A percentile compares a stretch with the other conserved stretches of the same genome.
These are phyloP conservation scores for Hanseniaspora jakobsenii DNA, from an alignment of 805 yeast genomes.

Conservation along the genomic window DNA sequence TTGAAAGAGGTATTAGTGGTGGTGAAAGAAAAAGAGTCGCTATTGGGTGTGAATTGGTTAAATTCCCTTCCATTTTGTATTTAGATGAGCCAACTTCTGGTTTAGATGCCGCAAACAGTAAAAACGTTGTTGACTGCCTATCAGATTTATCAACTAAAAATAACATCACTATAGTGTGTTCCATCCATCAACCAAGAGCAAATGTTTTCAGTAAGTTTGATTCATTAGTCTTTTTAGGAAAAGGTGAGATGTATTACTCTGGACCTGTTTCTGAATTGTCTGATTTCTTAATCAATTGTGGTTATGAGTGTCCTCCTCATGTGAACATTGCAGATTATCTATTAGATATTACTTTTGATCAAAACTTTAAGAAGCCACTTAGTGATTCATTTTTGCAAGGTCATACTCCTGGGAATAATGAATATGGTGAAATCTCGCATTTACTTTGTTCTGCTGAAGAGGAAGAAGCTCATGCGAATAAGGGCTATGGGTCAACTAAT, in stretches of 20 bases:
- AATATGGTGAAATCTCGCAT: constrained; percentile 61
- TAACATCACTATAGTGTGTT: constrained; percentile 77
- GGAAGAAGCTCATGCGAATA: constrained; percentile 18
- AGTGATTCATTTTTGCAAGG: constrained; percentile 18
- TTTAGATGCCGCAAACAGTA: constrained; percentile 84
- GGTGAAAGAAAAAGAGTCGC: constrained; percentile 84
- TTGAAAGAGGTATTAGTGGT: constrained; percentile 75
- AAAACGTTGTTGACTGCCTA: constrained; percentile 75
- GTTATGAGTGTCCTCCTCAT: constrained; percentile 75
- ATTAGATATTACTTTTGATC: constrained; percentile 76
- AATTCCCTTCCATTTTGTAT: constrained; percentile 72
- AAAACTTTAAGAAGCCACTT: constrained; percentile 16
- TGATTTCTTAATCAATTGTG: constrained; percentile 62
- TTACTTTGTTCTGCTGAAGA: constrained; percentile 18
- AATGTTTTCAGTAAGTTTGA: constrained; percentile 89
- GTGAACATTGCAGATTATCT: constrained; percentile 89
- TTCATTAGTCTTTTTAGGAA: constrained; percentile 63
- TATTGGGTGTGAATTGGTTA: constrained; percentile 84
- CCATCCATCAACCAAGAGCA: constrained; percentile 95
- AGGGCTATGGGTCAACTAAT: constrained; percentile 1
- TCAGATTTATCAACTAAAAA: constrained; percentile 68
- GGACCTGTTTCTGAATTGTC: constrained; percentile 70
- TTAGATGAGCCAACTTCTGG: constrained; percentile 95
- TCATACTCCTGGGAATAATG: constrained; percentile 45
- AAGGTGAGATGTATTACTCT: constrained; percentile 76